These are phyloP conservation scores for Wickerhamomyces queroliae DNA, from an alignment of 805 yeast species.

Conservation along the genomic window DNA sequence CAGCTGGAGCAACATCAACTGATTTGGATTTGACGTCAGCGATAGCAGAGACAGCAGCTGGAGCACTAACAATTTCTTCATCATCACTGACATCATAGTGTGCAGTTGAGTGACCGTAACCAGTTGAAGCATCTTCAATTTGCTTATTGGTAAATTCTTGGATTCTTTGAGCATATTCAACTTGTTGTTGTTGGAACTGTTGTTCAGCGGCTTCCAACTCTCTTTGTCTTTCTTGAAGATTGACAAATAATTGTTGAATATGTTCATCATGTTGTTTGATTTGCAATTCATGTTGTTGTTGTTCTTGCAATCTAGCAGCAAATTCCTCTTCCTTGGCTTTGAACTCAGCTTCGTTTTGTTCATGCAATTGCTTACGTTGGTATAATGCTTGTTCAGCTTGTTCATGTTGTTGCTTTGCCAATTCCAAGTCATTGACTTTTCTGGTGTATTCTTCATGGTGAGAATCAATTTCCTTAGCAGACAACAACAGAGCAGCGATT, in stretches of 20 bases:
- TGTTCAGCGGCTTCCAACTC: conserved; percentile 33
- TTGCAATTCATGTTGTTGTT: conserved; percentile 28
- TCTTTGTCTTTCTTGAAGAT: conserved; percentile 29
- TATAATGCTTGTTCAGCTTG: conserved; percentile 29
- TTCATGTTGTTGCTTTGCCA: conserved; percentile 24
- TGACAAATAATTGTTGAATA: conserved; percentile 28
- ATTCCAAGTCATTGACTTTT: conserved; percentile 28
- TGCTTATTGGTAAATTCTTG: conserved; percentile 34
- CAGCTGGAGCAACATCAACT: background rate
- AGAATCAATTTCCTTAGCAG: conserved; percentile 29
- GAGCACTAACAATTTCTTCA: conserved; percentile 7
- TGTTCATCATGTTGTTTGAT: conserved; percentile 32
- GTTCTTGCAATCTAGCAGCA: conserved; percentile 25
- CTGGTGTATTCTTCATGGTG: conserved; percentile 32
- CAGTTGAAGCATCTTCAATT: conserved; percentile 27
- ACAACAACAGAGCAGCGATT: conserved; percentile 25
- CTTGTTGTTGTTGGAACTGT: conserved; percentile 32
- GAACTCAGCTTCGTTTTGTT: conserved; percentile 13
- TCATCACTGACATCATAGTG: conserved; percentile 11
- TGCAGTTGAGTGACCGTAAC: conserved; percentile 3
- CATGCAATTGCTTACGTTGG: conserved; percentile 22
- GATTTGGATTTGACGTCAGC: too few species aligned
- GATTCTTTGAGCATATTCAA: conserved; percentile 30
- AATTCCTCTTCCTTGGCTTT: conserved; percentile 22
- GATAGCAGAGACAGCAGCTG: conserved; percentile 8